Base-by-base conservation (phyloP, 805 yeast species). In the Yamadazyma kitorensis region DNA sequence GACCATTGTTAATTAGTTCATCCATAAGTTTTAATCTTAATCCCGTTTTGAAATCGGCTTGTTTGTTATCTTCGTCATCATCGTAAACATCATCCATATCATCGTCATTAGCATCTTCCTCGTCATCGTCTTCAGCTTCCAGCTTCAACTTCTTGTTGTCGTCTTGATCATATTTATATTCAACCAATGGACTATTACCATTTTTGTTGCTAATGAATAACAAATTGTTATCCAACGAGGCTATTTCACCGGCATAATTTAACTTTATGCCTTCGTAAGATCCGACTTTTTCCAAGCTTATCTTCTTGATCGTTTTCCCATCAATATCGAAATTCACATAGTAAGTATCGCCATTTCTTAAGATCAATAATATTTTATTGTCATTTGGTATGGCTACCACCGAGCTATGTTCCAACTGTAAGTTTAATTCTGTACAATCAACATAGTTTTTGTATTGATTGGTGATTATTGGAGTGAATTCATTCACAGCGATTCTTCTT, bases 1-100 rank as follows among this genome's bases (percentile, higher is more conserved):
- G 95, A 0, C 96, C 96, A 44, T 74, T 67, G 48, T 80, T 84
- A 2, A 70, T 48, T 8, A 88, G 51, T 1, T 61, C 57, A 44
- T 86, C 93, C 20, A 71, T 61, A 13, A 64, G 48, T 12, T 62
- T 56, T 37, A 81, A 74, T 12, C 20, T 43, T 60, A 24, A 61
- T 39, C 4, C 32, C 48, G 4, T 40, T 36, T 13, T 39, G 30
- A 28, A 44, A 29, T 14, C 45, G 17, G 19, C 33, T 43, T 34
- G 48, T 2, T 31, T 22, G 10, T 29, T 29, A 18, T 40, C 36
- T 16, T 35, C 47, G 9, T 26, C 43, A n/a, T 48, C 49, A n/a
- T 21, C 16, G 34, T 63, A 68, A 32, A 72, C 24, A n/a, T 22
- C 45, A 18, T 51, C 52, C n/a, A 47, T 61, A 11, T 59, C 63